Evolutionary conservation across 305 asterid genomes (phyloP).

Genomic region (Salvia sclarea): DNA sequence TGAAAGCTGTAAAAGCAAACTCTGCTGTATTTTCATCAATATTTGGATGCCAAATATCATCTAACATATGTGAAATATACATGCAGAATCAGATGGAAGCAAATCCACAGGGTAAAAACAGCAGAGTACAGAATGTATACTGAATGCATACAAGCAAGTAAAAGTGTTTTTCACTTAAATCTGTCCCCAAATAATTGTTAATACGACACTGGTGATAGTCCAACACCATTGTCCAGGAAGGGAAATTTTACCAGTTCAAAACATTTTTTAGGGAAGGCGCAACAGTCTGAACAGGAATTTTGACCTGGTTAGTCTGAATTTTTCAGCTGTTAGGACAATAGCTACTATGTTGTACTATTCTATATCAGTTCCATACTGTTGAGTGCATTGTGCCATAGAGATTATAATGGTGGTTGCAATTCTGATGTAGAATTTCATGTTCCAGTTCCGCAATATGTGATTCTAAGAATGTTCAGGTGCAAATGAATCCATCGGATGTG

Average conservation of each 20-base stretch:
- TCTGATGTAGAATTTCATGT: slow-evolving; percentile 18
- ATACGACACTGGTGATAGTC: neutral
- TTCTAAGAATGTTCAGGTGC: neutral
- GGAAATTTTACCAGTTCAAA: neutral
- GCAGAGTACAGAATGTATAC: slow-evolving; percentile 40
- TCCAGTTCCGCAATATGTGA: slow-evolving; percentile 14
- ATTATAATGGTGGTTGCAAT: neutral
- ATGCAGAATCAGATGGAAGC: slow-evolving; percentile 40
- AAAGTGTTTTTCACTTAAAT: neutral
- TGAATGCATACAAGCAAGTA: slow-evolving; percentile 23
- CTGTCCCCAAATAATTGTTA: neutral
- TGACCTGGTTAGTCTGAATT: slow-evolving; percentile 19
- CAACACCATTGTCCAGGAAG: slow-evolving; percentile 18
- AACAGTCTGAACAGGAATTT: slow-evolving; percentile 7
- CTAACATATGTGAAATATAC: neutral
- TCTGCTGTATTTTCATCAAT: neutral
- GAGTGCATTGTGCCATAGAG: neutral
- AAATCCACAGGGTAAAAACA: slow-evolving; percentile 32
- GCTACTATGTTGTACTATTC: neutral
- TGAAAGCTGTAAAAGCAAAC: neutral
- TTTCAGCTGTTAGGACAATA: slow-evolving; percentile 18
- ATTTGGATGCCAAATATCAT: neutral
- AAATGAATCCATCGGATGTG: neutral
- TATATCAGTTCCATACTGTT: neutral
- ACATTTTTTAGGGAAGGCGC: neutral